Evolutionary conservation across 208 protist species (phyloP).

Genomic region (Crithidia fasciculata): DNA sequence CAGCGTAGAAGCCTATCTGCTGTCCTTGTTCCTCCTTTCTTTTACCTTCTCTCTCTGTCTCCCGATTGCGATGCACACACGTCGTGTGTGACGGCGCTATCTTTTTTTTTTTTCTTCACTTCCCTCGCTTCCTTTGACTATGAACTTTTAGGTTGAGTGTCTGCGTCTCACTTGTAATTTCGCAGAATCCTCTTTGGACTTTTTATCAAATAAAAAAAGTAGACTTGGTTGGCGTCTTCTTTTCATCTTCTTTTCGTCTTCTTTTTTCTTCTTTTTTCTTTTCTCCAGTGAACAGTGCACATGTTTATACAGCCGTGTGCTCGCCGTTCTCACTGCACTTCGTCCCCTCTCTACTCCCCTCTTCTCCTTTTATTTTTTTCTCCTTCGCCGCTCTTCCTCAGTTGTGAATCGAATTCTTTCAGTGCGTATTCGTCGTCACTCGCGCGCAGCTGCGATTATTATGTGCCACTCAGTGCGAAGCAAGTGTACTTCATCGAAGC

Average conservation of each 20-base stretch:
- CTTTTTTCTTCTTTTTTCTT: not conserved
- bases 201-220: too few species aligned
- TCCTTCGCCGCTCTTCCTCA: not conserved
- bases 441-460: too few species aligned
- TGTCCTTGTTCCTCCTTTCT: conserved; percentile 10
- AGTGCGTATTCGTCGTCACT: too few species aligned
- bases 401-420: too few species aligned
- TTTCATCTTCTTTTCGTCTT: not conserved
- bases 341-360: not conserved
- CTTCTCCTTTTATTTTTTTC: not conserved
- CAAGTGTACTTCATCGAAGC: too few species aligned
- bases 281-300: conserved; percentile 1
- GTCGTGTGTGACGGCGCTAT: not conserved
- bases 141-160: too few species aligned
- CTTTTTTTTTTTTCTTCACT: not conserved
- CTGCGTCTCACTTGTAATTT: too few species aligned
- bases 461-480: too few species aligned
- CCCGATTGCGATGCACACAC: conserved; percentile 3
- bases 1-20: not conserved
- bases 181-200: too few species aligned
- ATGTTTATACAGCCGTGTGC: conserved; percentile 18
- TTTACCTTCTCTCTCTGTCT: not conserved
- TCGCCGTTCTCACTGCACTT: not conserved
- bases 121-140: not conserved
- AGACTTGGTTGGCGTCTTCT: not conserved